Percentiles rank a stretch among this genome's conserved stretches.
These are phyloP conservation scores for Ceratocystiopsis brevicomis DNA, from an alignment of 2,329 filamentous ascomycete species.

Conservation along the genomic window DNA sequence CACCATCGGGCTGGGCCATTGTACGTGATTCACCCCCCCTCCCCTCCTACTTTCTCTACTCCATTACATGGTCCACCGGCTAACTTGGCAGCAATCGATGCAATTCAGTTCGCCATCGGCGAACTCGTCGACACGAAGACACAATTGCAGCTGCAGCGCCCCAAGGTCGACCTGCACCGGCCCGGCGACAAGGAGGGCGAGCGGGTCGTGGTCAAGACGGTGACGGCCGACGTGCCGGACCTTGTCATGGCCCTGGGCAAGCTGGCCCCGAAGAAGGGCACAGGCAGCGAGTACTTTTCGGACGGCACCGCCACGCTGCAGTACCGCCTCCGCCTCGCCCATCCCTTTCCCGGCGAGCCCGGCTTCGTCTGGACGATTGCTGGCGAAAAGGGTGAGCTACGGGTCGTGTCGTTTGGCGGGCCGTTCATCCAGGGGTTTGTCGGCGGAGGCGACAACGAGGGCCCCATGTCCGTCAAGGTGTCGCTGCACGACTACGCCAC, in stretches of 20 bases:
- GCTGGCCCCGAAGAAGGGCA: conserved; percentile 13
- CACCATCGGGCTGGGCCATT: conserved; percentile 24
- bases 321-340: conserved; percentile 27
- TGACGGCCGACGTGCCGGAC: conserved; percentile 13
- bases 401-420: conserved; percentile 17
- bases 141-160: conserved; percentile 26
- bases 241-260: conserved; percentile 16
- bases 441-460: conserved; percentile 17
- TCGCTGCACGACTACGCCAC: conserved; percentile 31
- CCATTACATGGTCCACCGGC: too few relatives aligned
- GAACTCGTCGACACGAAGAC: conserved; percentile 21
- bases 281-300: conserved; percentile 4
- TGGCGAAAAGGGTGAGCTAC: conserved; percentile 32
- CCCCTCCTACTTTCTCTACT: too few relatives aligned
- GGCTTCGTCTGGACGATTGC: conserved; percentile 29
- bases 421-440: conserved; percentile 9
- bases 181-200: background rate
- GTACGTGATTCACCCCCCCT: too few relatives aligned
- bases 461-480: conserved; percentile 23
- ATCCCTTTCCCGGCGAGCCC: conserved; percentile 27
- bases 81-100: conserved; percentile 22
- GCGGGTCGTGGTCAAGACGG: conserved; percentile 5
- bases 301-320: conserved; percentile 19
- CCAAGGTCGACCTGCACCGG: conserved; percentile 18
- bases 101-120: conserved; percentile 25